Conservation (phyloP, 352 stramenopile species). For the Phytophthora multivora region DNA sequence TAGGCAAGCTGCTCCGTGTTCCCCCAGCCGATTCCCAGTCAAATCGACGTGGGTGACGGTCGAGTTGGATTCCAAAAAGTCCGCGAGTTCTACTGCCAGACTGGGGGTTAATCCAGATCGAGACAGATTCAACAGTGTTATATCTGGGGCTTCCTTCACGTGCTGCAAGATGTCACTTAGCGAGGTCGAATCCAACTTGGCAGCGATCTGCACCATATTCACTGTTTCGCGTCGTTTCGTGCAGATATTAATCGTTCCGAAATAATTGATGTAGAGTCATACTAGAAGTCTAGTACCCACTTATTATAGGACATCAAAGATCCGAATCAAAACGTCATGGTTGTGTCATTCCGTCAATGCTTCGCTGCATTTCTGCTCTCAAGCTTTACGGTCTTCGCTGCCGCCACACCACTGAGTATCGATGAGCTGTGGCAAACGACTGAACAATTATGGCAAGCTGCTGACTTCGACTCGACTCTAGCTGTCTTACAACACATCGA, state of each 20-base stretch:
- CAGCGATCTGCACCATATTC: conserved; percentile 11
- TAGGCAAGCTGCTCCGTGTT: conserved; percentile 43
- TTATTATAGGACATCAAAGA: conserved; percentile 22
- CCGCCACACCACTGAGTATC: conserved; percentile 2
- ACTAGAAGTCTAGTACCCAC: conserved; percentile 2
- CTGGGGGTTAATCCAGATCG: conserved; percentile 40
- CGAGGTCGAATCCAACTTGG: conserved; percentile 36
- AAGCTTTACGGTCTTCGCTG: not conserved
- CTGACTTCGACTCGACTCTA: conserved; percentile 34
- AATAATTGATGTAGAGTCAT: not conserved
- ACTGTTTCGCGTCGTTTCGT: conserved; percentile 13
- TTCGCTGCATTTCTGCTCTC: conserved; percentile 6
- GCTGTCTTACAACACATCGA: conserved; percentile 36
- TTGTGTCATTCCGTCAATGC: conserved; percentile 3
- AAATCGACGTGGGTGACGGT: conserved; percentile 48
- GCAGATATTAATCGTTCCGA: not conserved
- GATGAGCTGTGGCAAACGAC: conserved; percentile 38
- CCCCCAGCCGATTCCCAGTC: conserved; percentile 36
- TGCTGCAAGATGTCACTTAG: conserved; percentile 30
- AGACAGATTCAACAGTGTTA: conserved; percentile 27
- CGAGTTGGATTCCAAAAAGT: conserved; percentile 53
- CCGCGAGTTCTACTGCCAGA: conserved; percentile 47
- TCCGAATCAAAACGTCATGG: conserved; percentile 6
- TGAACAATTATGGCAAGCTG: conserved; percentile 26
- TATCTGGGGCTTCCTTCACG: conserved; percentile 11